phyloP scores from a whole-genome alignment of 129 eudicot genomes.

The Escallonia rubra region DNA sequence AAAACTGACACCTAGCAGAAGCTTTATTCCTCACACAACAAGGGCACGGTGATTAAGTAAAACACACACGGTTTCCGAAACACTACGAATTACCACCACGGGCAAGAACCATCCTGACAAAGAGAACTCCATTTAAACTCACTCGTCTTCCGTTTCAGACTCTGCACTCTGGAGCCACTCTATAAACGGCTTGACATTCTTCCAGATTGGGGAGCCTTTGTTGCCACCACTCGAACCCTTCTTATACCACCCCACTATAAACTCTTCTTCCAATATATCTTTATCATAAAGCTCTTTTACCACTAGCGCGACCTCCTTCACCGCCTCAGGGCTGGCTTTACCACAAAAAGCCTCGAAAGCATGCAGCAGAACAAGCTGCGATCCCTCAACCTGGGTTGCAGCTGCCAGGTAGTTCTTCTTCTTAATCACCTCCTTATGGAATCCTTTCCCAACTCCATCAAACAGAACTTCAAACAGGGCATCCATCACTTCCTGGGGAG shows the following conservation, averaged over 20 bases:
- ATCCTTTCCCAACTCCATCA: conserved; percentile 49
- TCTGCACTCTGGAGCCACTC: conserved; percentile 77
- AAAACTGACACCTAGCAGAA: too few species aligned
- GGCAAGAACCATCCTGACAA: too few species aligned
- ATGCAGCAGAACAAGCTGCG: conserved; percentile 34
- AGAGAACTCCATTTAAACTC: not conserved
- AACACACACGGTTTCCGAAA: too few species aligned
- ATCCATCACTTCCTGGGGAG: conserved; percentile 29
- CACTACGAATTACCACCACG: too few species aligned
- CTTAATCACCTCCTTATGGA: conserved; percentile 39
- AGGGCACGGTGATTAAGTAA: too few species aligned
- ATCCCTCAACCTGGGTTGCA: conserved; percentile 34
- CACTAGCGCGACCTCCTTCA: conserved; percentile 53
- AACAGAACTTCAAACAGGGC: conserved; percentile 50
- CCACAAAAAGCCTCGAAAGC: conserved; percentile 51
- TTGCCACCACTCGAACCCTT: conserved; percentile 34
- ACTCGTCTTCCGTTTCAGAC: conserved; percentile 59
- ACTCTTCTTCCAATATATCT: conserved; percentile 57
- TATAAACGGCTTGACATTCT: conserved; percentile 57
- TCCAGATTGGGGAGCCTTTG: conserved; percentile 38
- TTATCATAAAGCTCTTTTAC: conserved; percentile 50
- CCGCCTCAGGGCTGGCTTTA: conserved; percentile 42
- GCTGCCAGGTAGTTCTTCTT: conserved; percentile 48
- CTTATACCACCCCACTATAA: conserved; percentile 48
- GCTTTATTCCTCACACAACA: too few species aligned